Conservation (phyloP, 2,329 filamentous ascomycete genomes). For the Periglandula ipomoeae region DNA sequence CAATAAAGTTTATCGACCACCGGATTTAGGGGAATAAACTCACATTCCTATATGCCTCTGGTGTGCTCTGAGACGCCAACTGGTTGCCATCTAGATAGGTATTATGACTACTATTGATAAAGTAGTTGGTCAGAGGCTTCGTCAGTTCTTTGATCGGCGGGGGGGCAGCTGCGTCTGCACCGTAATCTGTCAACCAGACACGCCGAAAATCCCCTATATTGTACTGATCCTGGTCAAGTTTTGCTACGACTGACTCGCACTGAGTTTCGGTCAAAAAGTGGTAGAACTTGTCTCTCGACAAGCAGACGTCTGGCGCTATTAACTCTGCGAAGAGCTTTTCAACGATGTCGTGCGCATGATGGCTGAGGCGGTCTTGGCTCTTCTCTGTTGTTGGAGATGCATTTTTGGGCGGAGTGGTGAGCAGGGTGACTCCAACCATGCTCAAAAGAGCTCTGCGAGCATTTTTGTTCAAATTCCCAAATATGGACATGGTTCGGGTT, state of each 20-base stretch:
- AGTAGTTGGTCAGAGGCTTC: slow-evolving; percentile 77
- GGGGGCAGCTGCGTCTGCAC: slow-evolving; percentile 35
- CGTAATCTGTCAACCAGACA: slow-evolving; percentile 34
- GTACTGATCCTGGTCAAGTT: slow-evolving; percentile 33
- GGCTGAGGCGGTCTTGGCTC: slow-evolving; percentile 31
- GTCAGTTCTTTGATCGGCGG: slow-evolving; percentile 46
- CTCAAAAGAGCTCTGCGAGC: slow-evolving; percentile 20
- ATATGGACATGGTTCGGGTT: slow-evolving; percentile 29
- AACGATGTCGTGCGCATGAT: slow-evolving; percentile 39
- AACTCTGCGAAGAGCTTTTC: slow-evolving; percentile 37
- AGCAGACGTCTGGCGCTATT: slow-evolving; percentile 21
- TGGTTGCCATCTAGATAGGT: slow-evolving; percentile 88
- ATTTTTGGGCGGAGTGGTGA: slow-evolving; percentile 15
- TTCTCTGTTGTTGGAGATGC: slow-evolving; percentile 16
- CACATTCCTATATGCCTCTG: slow-evolving; percentile 69
- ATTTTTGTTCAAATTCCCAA: slow-evolving; percentile 25
- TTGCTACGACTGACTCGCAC: slow-evolving; percentile 27
- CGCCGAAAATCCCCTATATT: slow-evolving; percentile 40
- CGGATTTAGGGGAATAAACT: slow-evolving; percentile 19
- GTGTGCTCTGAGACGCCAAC: slow-evolving; percentile 65
- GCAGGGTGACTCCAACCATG: slow-evolving; percentile 25
- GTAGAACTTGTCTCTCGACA: slow-evolving; percentile 30
- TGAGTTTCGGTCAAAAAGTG: slow-evolving; percentile 43
- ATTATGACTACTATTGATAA: slow-evolving; percentile 91
- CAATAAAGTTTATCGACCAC: neutral